phyloP scores from a whole-genome alignment of 1,284 basidiomycete genomes.

The Wallemia hederae region DNA sequence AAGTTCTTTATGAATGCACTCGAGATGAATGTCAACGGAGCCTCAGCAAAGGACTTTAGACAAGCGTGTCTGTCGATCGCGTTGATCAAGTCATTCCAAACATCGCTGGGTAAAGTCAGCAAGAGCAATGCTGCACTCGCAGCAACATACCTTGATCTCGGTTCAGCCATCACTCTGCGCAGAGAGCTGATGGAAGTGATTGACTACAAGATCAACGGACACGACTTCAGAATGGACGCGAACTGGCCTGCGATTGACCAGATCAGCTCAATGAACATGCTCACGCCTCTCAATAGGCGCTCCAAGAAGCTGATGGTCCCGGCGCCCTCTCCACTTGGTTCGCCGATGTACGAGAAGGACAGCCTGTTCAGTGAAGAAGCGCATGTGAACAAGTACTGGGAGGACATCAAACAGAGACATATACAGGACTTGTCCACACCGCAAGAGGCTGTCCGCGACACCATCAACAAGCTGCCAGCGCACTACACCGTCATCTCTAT shows the following conservation, averaged over 20 bases:
- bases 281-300: not conserved
- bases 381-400: slow-evolving; percentile 29
- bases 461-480: slow-evolving; percentile 27
- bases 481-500: slow-evolving; percentile 70
- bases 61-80: slow-evolving; percentile 39
- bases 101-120: slow-evolving; percentile 35
- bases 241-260: slow-evolving; percentile 25
- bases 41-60: slow-evolving; percentile 37
- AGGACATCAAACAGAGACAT: slow-evolving; percentile 23
- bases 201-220: slow-evolving; percentile 23
- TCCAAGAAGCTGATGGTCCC: not conserved
- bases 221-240: slow-evolving; percentile 10
- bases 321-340: not conserved
- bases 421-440: slow-evolving; percentile 15
- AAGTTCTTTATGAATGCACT: slow-evolving; percentile 37
- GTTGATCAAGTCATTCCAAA: slow-evolving; percentile 40
- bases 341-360: slow-evolving; percentile 12
- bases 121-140: slow-evolving; percentile 25
- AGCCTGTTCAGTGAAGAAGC: slow-evolving; percentile 16
- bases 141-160: slow-evolving; percentile 28
- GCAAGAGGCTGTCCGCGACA: slow-evolving; percentile 14
- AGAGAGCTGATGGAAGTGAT: slow-evolving; percentile 27
- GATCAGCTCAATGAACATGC: not conserved
- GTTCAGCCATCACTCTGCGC: slow-evolving; percentile 40
- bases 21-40: slow-evolving; percentile 25